phyloP scores from a whole-genome alignment of 208 protist genomes.

The Leishmania tarentolae region DNA sequence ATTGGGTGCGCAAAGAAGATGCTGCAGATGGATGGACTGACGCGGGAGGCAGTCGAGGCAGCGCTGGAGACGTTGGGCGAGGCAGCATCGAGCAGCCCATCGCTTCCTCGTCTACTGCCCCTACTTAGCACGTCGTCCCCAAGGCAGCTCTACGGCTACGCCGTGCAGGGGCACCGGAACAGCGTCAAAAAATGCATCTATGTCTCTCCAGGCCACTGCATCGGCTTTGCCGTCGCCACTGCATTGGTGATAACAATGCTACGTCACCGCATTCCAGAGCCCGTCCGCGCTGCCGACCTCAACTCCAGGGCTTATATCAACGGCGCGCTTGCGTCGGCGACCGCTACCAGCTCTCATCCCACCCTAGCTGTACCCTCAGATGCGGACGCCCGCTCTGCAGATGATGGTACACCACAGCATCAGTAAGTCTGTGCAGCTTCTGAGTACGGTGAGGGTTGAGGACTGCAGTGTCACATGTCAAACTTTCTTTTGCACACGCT shows the following conservation, averaged over 20 bases:
- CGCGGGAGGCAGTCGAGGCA: slow-evolving; percentile 38
- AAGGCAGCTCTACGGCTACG: slow-evolving; percentile 59
- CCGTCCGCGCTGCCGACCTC: slow-evolving; percentile 92
- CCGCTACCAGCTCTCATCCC: not conserved
- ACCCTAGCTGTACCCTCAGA: not conserved
- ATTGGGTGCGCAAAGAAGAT: slow-evolving; percentile 94
- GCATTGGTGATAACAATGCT: slow-evolving; percentile 49
- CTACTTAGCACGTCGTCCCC: slow-evolving; percentile 12
- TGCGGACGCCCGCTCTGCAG: not conserved
- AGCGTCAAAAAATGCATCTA: slow-evolving; percentile 81
- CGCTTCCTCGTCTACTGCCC: slow-evolving; percentile 8
- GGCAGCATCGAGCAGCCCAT: not conserved
- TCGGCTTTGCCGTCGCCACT: slow-evolving; percentile 80
- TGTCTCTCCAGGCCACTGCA: slow-evolving; percentile 92
- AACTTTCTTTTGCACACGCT: not conserved
- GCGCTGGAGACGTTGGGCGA: slow-evolving; percentile 17
- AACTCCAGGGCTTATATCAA: slow-evolving; percentile 84
- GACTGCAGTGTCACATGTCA: not conserved
- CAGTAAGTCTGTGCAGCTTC: not conserved
- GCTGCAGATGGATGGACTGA: slow-evolving; percentile 87
- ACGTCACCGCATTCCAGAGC: slow-evolving; percentile 90
- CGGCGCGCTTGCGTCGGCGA: not conserved
- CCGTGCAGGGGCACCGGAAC: slow-evolving; percentile 40
- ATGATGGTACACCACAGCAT: not conserved
- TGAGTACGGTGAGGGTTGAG: not conserved